phyloP scores from a whole-genome alignment of 176 grass and related monocot genomes.

The Coix lacrymajobi region DNA sequence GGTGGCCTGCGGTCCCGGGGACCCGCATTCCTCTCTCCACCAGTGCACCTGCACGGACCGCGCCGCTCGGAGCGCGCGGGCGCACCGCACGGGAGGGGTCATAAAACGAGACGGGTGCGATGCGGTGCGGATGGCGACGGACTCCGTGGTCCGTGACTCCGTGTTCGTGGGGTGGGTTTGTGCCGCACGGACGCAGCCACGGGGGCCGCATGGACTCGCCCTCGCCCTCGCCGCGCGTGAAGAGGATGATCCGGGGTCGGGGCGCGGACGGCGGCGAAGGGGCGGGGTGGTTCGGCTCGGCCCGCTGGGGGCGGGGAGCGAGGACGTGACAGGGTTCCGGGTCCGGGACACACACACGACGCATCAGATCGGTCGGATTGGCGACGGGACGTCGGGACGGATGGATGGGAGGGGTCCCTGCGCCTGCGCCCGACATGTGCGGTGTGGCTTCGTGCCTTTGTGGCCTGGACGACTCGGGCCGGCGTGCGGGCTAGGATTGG shows the following conservation, averaged over 20 bases:
- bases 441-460: not conserved
- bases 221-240: not conserved
- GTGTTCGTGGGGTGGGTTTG: not conserved
- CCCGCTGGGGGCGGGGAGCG: not conserved
- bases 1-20: not conserved
- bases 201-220: not conserved
- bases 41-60: not conserved
- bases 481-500: not conserved
- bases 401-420: conserved; percentile 5
- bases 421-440: not conserved
- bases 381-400: not conserved
- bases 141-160: not conserved
- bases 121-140: not conserved
- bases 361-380: not conserved
- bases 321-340: conserved; percentile 8
- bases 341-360: not conserved
- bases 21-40: too few relatives aligned
- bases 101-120: not conserved
- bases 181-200: not conserved
- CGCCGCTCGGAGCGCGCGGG: not conserved
- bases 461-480: not conserved
- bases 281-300: not conserved
- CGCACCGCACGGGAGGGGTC: too few relatives aligned
- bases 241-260: not conserved
- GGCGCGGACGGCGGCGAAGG: not conserved